Percentiles rank a stretch among this genome's conserved stretches.
phyloP scores from a whole-genome alignment of 441 rosid species.

The Euphorbia corollata region DNA sequence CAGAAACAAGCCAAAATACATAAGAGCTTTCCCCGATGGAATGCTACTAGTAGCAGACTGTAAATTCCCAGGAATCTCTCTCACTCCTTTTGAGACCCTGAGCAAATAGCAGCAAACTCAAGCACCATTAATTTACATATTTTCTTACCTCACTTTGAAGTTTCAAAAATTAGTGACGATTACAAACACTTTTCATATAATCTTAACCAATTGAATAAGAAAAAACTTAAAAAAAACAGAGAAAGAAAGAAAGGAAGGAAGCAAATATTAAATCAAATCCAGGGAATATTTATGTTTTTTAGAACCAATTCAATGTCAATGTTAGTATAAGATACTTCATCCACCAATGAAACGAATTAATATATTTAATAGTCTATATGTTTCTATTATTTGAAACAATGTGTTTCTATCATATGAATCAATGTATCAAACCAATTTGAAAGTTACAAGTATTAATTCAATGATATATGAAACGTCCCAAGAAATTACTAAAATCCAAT shows the following conservation, averaged over 20 bases:
- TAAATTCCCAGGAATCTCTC: conserved; percentile 47
- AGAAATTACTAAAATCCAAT: background rate
- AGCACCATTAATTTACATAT: background rate
- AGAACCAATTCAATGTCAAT: background rate
- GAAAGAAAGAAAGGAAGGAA: too few species aligned
- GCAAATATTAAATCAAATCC: background rate
- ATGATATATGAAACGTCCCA: background rate
- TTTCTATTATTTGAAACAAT: too few species aligned
- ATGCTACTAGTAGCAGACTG: conserved; percentile 51
- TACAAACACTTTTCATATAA: background rate
- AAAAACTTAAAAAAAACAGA: too few species aligned
- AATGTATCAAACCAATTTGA: background rate
- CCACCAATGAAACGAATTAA: background rate
- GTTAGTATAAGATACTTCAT: background rate
- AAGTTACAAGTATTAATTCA: background rate
- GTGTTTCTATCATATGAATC: background rate
- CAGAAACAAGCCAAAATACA: conserved; percentile 52
- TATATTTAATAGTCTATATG: too few species aligned
- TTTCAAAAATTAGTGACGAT: background rate
- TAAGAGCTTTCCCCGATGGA: conserved; percentile 51
- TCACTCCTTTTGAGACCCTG: conserved; percentile 56
- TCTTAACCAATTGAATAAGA: too few species aligned
- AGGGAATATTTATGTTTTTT: background rate
- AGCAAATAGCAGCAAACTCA: conserved; percentile 5
- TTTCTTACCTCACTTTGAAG: background rate